A percentile compares a stretch with the other conserved stretches of the same genome.
Conservation (phyloP, 2,329 filamentous ascomycete species). For the Tolypocladium tropicale region DNA sequence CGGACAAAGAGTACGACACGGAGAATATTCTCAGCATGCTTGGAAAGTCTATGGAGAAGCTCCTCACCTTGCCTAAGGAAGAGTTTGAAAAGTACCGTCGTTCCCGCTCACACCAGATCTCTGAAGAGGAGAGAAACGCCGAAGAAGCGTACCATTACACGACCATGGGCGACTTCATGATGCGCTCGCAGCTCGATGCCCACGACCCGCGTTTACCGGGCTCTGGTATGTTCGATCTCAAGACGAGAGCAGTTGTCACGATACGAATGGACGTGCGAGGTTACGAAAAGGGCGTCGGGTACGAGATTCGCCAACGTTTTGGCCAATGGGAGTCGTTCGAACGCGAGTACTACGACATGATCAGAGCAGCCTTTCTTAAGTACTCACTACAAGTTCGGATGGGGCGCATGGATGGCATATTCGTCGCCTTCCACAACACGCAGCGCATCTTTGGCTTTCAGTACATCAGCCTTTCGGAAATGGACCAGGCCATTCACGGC, state of each 20-base stretch:
- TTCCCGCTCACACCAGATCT: constrained; percentile 54
- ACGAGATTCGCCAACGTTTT: constrained; percentile 68
- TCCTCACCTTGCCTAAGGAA: constrained; percentile 71
- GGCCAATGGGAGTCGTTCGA: constrained; percentile 89
- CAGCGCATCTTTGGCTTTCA: constrained; percentile 96
- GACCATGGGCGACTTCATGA: constrained; percentile 74
- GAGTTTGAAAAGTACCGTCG: constrained; percentile 80
- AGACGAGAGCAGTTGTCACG: constrained; percentile 83
- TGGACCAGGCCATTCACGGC: constrained; percentile 86
- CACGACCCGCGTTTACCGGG: constrained; percentile 78
- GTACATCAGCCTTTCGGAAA: constrained; percentile 76
- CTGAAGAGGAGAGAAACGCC: constrained; percentile 59
- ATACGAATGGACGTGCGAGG: constrained; percentile 77
- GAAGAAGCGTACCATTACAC: constrained; percentile 83
- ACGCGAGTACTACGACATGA: constrained; percentile 95
- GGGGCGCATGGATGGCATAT: constrained; percentile 97
- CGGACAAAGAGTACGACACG: constrained; percentile 82
- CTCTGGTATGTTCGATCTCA: constrained; percentile 89
- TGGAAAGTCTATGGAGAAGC: constrained; percentile 93
- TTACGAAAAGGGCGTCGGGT: constrained; percentile 67
- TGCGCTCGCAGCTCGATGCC: constrained; percentile 92
- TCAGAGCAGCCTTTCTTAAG: constrained; percentile 85
- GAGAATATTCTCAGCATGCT: constrained; percentile 84
- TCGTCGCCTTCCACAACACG: constrained; percentile 92
- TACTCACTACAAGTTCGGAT: constrained; percentile 95